These are phyloP conservation scores for Stygiomarasmius scandens DNA, from an alignment of 1,284 basidiomycete genomes.

Conservation along the genomic window DNA sequence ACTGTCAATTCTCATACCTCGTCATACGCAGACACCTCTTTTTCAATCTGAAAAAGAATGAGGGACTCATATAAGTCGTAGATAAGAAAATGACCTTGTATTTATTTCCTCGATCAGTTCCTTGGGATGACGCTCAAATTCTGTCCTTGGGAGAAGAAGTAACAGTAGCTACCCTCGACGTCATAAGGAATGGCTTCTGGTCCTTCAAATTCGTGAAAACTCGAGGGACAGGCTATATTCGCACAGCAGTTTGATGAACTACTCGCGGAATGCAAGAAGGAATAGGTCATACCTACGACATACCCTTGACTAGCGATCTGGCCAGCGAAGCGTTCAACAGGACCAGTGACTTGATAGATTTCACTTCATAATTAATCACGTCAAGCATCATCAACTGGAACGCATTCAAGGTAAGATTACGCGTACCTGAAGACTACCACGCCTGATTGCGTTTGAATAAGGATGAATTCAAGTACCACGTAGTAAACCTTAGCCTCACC, in stretches of 20 bases:
- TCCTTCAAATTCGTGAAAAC: constrained; percentile 89
- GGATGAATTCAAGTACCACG: constrained; percentile 8
- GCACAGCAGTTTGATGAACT: neutral
- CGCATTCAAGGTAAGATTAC: neutral
- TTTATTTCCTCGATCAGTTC: constrained; percentile 84
- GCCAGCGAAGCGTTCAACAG: constrained; percentile 86
- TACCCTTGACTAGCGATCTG: constrained; percentile 91
- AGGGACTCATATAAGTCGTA: neutral
- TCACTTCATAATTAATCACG: constrained; percentile 52
- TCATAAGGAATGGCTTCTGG: constrained; percentile 88
- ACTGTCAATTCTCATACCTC: constrained; percentile 53
- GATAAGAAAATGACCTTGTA: constrained; percentile 66
- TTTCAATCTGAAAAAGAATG: constrained; percentile 65
- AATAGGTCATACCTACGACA: constrained; percentile 57
- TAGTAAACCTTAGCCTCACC: constrained; percentile 38
- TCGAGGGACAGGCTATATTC: constrained; percentile 71
- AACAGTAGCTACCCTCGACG: constrained; percentile 60
- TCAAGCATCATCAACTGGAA: neutral
- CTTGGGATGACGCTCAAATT: constrained; percentile 27
- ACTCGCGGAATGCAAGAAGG: neutral
- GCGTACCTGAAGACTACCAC: constrained; percentile 79
- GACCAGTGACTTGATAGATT: constrained; percentile 86
- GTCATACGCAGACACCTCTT: constrained; percentile 81
- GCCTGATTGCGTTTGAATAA: constrained; percentile 52
- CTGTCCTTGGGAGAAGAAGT: neutral